These are phyloP conservation scores for Lepidopterella palustris DNA, from an alignment of 495 filamentous ascomycete species.

Conservation along the genomic window DNA sequence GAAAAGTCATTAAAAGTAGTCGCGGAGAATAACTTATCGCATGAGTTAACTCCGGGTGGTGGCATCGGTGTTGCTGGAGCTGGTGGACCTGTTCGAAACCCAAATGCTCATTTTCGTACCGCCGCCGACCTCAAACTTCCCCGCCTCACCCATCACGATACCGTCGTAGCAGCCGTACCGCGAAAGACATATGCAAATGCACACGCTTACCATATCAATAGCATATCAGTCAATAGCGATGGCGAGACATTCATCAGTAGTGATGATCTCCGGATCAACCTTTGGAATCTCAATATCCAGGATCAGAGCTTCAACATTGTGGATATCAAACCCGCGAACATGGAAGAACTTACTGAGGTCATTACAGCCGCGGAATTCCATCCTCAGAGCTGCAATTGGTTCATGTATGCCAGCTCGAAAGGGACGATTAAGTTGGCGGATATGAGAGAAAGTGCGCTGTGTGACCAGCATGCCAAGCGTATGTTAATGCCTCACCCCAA, in stretches of 20 bases:
- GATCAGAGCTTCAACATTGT: slow-evolving; percentile 99
- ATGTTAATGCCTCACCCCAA: slow-evolving; percentile 37
- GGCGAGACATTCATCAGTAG: slow-evolving; percentile 99
- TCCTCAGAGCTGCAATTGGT: slow-evolving; percentile 96
- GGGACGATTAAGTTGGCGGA: slow-evolving; percentile 98
- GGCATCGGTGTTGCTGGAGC: slow-evolving; percentile 55
- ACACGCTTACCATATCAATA: slow-evolving; percentile 99
- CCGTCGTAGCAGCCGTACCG: slow-evolving; percentile 93
- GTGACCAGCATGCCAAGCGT: slow-evolving; percentile 94
- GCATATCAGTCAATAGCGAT: slow-evolving; percentile 98
- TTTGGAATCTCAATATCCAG: slow-evolving; percentile 99
- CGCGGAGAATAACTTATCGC: slow-evolving; percentile 95
- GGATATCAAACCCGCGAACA: slow-evolving; percentile 98
- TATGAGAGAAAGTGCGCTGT: slow-evolving; percentile 93
- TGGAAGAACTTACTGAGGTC: slow-evolving; percentile 98
- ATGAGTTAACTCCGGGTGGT: slow-evolving; percentile 79
- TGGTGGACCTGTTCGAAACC: slow-evolving; percentile 62
- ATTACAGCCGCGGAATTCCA: slow-evolving; percentile 99
- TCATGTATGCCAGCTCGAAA: slow-evolving; percentile 99
- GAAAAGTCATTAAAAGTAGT: slow-evolving; percentile 99
- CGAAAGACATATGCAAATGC: slow-evolving; percentile 95
- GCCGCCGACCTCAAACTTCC: slow-evolving; percentile 84
- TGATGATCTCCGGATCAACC: slow-evolving; percentile 93
- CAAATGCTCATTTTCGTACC: slow-evolving; percentile 68
- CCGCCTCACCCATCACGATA: slow-evolving; percentile 94